Base-by-base conservation (phyloP, 306 rosid species). In the Herpetospermum pedunculosum region DNA sequence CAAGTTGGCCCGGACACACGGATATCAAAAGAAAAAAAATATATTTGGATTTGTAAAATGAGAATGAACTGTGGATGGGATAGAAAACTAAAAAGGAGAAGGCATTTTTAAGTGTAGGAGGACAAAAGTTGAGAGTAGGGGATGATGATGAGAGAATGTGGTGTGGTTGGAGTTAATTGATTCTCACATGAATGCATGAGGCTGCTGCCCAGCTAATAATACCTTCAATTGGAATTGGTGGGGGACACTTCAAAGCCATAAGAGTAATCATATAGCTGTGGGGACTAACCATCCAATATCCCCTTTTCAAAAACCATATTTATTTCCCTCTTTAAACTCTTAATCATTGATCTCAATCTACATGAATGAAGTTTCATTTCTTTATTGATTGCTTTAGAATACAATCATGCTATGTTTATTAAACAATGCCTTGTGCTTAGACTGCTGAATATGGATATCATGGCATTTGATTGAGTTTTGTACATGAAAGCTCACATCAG, bases 171-270 rank as follows among this genome's bases (percentile, higher is more conserved):
- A 86, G 57, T 81, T 41, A 48, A 79, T 77, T 84, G 76, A 85
- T 76, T 83, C 81, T 81, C 96, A 90, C 92, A 90, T 90, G 96
- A 85, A 84, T 2, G 92, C 96, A 90, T 84, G 90, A 87, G 86
- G 89, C 76, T 82, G 89, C 76, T 82, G 59, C 83, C 85, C 82
- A 82, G 83, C 82, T 81, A 81, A 87, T 81, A 81, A 87, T 57
- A 75, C 60, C 53, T 78, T 80, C 80, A 21, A 48, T 48, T 48
- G n/a, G n/a, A 78, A 52, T 62, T 52, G 78, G 79, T 25, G 69
- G 76, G 75, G 81, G 65, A 48, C 40, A 29, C 57, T 35, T 34
- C 28, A 73, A 62, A 59, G 50, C 77, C 79, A 77, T 80, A 84
- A 76, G 50, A 38, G 70, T 80, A 81, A 86, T 86, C 84, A 86